A percentile compares a stretch with the other conserved stretches of the same genome.
Conservation (phyloP, 1,284 basidiomycete genomes). For the Boletus hoseneyae region DNA sequence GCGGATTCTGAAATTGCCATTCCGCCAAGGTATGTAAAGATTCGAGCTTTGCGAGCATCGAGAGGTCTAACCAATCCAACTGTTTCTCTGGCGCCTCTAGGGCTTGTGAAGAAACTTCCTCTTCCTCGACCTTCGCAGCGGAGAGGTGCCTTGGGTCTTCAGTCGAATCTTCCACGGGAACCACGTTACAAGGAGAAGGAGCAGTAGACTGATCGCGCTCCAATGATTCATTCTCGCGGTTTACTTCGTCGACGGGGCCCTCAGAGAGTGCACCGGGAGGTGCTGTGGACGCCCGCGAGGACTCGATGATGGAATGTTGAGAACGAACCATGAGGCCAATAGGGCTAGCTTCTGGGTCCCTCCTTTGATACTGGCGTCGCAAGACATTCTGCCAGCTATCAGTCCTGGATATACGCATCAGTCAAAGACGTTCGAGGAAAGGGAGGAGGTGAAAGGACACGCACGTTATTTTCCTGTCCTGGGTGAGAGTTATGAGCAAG, state of each 20-base stretch:
- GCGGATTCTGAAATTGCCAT: conserved; percentile 79
- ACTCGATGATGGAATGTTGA: conserved; percentile 20
- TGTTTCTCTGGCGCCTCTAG: conserved; percentile 24
- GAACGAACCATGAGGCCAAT: conserved; percentile 47
- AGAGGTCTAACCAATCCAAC: conserved; percentile 62
- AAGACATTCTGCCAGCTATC: conserved; percentile 74
- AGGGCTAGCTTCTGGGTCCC: conserved; percentile 66
- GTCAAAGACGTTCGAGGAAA: conserved; percentile 15
- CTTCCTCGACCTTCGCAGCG: conserved; percentile 23
- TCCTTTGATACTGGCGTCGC: conserved; percentile 67
- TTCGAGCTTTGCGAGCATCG: conserved; percentile 74
- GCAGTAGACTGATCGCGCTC: conserved; percentile 3
- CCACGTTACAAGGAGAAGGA: conserved; percentile 4
- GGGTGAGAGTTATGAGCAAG: conserved; percentile 68
- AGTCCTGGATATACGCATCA: conserved; percentile 40
- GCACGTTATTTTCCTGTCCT: conserved; percentile 76
- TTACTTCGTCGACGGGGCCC: conserved; percentile 7
- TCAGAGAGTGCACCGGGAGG: conserved; percentile 15
- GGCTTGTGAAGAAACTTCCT: conserved; percentile 18
- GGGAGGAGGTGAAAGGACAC: conserved; percentile 30
- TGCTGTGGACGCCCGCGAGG: conserved; percentile 29
- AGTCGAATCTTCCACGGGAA: not conserved
- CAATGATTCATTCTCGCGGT: conserved; percentile 4
- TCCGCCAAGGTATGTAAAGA: conserved; percentile 68
- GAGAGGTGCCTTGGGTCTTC: conserved; percentile 6